Conservation (phyloP, 2,329 filamentous ascomycete species). For the Plenodomus lindquistii region DNA sequence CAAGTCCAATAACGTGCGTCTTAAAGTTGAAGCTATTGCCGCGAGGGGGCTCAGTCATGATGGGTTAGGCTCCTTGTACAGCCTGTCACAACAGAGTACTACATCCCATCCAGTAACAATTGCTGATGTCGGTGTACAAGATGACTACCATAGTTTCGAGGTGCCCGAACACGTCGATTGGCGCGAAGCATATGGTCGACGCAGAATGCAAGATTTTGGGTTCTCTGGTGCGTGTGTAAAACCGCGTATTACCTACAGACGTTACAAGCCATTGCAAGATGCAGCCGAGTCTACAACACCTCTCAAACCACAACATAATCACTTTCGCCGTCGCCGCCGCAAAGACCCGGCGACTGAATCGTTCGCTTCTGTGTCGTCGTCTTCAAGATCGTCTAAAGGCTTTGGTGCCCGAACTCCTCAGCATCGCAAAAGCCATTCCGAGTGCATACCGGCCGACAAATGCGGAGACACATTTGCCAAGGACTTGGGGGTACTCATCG, state of each 20-base stretch:
- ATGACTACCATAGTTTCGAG: slow-evolving; percentile 16
- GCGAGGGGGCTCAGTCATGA: slow-evolving; percentile 27
- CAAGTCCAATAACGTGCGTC: slow-evolving; percentile 7
- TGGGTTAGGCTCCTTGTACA: slow-evolving; percentile 22
- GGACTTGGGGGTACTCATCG: slow-evolving; percentile 45
- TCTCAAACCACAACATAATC: neutral
- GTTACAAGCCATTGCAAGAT: slow-evolving; percentile 19
- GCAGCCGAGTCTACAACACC: slow-evolving; percentile 15
- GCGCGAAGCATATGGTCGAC: slow-evolving; percentile 36
- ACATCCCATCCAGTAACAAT: slow-evolving; percentile 4
- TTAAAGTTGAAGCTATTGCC: slow-evolving; percentile 12
- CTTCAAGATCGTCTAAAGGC: slow-evolving; percentile 3
- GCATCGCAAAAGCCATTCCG: slow-evolving; percentile 17
- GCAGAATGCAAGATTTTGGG: slow-evolving; percentile 38
- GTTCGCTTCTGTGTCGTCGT: slow-evolving; percentile 13
- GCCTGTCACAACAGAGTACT: slow-evolving; percentile 13
- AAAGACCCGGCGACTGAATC: slow-evolving; percentile 17
- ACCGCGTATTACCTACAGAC: slow-evolving; percentile 11
- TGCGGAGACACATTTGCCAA: slow-evolving; percentile 33
- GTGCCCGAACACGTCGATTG: slow-evolving; percentile 33
- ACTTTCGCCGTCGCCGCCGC: slow-evolving; percentile 6
- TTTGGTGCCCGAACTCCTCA: neutral
- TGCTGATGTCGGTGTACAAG: slow-evolving; percentile 15
- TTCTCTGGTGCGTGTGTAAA: slow-evolving; percentile 39
- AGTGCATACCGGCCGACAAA: slow-evolving; percentile 20